phyloP scores from a whole-genome alignment of 352 stramenopile genomes.

The Phytophthora sojae region DNA sequence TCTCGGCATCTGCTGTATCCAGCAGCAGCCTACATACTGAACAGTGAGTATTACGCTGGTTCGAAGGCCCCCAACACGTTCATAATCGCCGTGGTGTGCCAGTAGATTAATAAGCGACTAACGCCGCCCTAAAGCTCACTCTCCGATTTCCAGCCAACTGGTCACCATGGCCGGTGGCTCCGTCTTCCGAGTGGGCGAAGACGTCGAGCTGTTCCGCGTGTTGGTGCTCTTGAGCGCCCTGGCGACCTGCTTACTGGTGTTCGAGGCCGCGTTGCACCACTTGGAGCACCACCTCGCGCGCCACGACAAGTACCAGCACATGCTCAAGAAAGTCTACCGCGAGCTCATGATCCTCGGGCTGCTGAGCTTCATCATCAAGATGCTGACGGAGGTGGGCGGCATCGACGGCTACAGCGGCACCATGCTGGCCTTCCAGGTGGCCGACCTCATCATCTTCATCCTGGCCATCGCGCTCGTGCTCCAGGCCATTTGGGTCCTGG shows the following conservation, averaged over 20 bases:
- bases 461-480: slow-evolving; percentile 54
- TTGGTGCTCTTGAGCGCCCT: slow-evolving; percentile 50
- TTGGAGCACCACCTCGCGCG: slow-evolving; percentile 49
- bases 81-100: slow-evolving; percentile 16
- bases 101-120: neutral
- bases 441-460: slow-evolving; percentile 67
- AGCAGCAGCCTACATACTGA: neutral
- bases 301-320: slow-evolving; percentile 67
- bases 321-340: slow-evolving; percentile 66
- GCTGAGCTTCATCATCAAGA: slow-evolving; percentile 59
- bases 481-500: slow-evolving; percentile 51
- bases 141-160: slow-evolving; percentile 6
- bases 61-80: neutral
- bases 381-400: slow-evolving; percentile 45
- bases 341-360: slow-evolving; percentile 72
- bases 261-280: slow-evolving; percentile 50
- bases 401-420: slow-evolving; percentile 36
- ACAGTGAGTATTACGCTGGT: slow-evolving; percentile 16
- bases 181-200: slow-evolving; percentile 61
- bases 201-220: slow-evolving; percentile 57
- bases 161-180: slow-evolving; percentile 40
- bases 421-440: slow-evolving; percentile 56
- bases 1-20: neutral
- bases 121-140: slow-evolving; percentile 3
- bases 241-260: slow-evolving; percentile 48